Evolutionary conservation across 768 basidiomycete species (phyloP).

Genomic region (Boletus speciosus): DNA sequence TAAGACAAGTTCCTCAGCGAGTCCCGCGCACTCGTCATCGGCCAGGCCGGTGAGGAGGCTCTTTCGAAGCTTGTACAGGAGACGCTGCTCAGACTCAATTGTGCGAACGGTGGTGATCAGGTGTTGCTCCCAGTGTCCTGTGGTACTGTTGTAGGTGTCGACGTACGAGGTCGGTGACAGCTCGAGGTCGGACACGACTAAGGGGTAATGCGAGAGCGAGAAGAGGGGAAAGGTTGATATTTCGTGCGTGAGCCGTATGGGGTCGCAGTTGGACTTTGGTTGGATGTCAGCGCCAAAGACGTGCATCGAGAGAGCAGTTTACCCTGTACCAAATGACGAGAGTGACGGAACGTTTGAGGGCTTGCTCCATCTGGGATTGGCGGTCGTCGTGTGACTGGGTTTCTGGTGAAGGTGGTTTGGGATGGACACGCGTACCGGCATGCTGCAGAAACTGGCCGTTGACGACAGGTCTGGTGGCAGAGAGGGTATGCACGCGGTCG

Average conservation of each 20-base stretch:
- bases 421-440: neutral
- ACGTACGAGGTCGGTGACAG: conserved; percentile 51
- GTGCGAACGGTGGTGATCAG: conserved; percentile 54
- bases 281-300: conserved; percentile 2
- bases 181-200: conserved; percentile 53
- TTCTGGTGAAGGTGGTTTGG: conserved; percentile 13
- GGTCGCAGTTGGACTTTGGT: conserved; percentile 47
- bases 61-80: conserved; percentile 59
- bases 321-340: conserved; percentile 73
- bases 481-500: conserved; percentile 25
- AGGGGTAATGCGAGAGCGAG: conserved; percentile 50
- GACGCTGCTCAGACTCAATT: conserved; percentile 56
- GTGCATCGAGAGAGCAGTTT: conserved; percentile 3
- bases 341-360: conserved; percentile 52
- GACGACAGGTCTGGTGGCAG: conserved; percentile 11
- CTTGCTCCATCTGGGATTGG: conserved; percentile 34
- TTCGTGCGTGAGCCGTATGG: conserved; percentile 54
- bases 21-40: conserved; percentile 55
- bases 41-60: conserved; percentile 54
- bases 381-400: conserved; percentile 19
- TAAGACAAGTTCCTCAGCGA: conserved; percentile 52
- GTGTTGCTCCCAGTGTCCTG: conserved; percentile 68
- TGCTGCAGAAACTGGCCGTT: conserved; percentile 13
- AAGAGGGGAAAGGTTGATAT: conserved; percentile 66
- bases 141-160: conserved; percentile 53